phyloP scores from a whole-genome alignment of 129 eudicot genomes.

The Tagetes erecta region DNA sequence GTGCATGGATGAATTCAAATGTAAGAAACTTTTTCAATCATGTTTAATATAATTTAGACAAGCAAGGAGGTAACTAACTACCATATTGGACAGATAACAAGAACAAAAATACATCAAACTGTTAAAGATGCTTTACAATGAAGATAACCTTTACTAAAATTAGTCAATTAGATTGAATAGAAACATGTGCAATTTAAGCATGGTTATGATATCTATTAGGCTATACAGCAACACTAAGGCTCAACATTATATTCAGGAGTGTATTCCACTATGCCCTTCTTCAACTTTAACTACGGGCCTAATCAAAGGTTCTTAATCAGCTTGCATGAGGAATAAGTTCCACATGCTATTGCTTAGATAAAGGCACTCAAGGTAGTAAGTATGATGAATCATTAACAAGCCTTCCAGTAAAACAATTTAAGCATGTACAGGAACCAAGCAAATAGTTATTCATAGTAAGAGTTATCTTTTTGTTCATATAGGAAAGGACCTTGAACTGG shows the following conservation, averaged over 20 bases:
- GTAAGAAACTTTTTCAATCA: not conserved
- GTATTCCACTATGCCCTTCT: not conserved
- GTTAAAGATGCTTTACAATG: slow-evolving; percentile 6
- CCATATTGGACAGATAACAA: not conserved
- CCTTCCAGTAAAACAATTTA: slow-evolving; percentile 3
- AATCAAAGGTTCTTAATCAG: not conserved
- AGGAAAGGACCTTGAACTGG: slow-evolving; percentile 18
- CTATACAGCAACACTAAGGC: not conserved
- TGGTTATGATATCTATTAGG: slow-evolving; percentile 13
- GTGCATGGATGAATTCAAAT: not conserved
- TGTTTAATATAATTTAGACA: slow-evolving; percentile 12
- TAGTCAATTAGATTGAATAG: slow-evolving; percentile 12
- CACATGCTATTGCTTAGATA: not conserved
- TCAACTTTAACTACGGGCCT: slow-evolving; percentile 16
- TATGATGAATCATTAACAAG: not conserved
- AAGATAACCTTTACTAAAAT: not conserved
- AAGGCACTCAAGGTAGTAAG: not conserved
- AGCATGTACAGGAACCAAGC: slow-evolving; percentile 13
- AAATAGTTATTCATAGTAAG: not conserved
- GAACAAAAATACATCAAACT: slow-evolving; percentile 13
- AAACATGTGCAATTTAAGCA: slow-evolving; percentile 11
- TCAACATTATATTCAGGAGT: not conserved
- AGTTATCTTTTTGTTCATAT: slow-evolving; percentile 5
- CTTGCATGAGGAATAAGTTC: not conserved
- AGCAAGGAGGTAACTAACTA: slow-evolving; percentile 3